Evolutionary conservation across 768 basidiomycete genomes (phyloP).

Genomic region (Mycena latifolia): DNA sequence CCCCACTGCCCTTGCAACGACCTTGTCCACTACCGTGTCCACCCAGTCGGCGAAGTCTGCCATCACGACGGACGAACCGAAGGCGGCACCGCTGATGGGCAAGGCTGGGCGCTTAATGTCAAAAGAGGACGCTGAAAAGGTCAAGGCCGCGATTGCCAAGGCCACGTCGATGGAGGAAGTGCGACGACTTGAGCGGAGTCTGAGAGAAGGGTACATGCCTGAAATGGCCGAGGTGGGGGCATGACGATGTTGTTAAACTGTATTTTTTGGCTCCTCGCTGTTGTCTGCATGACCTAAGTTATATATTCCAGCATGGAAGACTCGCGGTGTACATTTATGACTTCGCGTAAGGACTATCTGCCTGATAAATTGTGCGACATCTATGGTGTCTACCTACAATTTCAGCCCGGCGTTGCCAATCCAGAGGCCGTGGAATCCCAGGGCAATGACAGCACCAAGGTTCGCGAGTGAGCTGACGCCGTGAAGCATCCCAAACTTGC

Average conservation of each 20-base stretch:
- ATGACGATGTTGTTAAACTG: conserved; percentile 62
- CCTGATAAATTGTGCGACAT: too few relatives aligned
- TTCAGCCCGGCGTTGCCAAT: conserved; percentile 69
- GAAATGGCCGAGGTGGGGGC: conserved; percentile 83
- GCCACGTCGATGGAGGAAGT: conserved; percentile 95
- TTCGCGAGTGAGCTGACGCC: conserved; percentile 79
- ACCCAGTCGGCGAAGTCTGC: conserved; percentile 71
- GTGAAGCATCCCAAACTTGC: conserved; percentile 74
- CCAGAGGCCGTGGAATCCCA: conserved; percentile 79
- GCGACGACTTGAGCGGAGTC: conserved; percentile 81
- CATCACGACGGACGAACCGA: conserved; percentile 85
- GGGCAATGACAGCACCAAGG: conserved; percentile 67
- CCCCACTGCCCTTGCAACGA: conserved; percentile 84
- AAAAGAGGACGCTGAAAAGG: conserved; percentile 90
- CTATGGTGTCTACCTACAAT: conserved; percentile 41
- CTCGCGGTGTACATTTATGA: conserved; percentile 23
- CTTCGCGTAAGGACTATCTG: too few relatives aligned
- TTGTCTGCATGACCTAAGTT: conserved; percentile 2
- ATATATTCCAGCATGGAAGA: conserved; percentile 21
- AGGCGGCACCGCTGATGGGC: conserved; percentile 62
- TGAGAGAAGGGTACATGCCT: conserved; percentile 89
- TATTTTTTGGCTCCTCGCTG: conserved; percentile 44
- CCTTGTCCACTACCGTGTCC: conserved; percentile 80
- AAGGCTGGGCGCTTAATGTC: conserved; percentile 92
- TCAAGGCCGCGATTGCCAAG: conserved; percentile 88